Conservation (phyloP, 495 filamentous ascomycete species). For the Amphirosellinia nigrospora region DNA sequence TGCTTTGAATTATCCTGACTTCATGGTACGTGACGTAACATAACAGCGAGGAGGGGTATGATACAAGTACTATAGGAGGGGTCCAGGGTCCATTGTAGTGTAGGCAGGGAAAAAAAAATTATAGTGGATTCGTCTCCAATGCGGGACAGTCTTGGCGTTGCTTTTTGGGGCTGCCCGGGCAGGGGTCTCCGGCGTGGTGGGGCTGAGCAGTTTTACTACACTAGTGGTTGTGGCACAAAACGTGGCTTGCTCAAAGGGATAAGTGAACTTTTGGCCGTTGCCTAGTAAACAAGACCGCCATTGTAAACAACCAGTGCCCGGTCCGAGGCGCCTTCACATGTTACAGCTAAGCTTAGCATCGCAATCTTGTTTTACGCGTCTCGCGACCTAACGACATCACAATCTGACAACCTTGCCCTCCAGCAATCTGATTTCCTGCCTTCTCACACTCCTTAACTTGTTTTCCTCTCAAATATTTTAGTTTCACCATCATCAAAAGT, state of each 20-base stretch:
- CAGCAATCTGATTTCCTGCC: not conserved
- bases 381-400: not conserved
- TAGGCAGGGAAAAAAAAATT: not conserved
- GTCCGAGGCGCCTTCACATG: not conserved
- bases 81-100: not conserved
- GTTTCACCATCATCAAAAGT: not conserved
- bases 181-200: not conserved
- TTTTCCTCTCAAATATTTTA: not conserved
- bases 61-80: not conserved
- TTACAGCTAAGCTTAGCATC: too few relatives aligned
- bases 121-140: not conserved
- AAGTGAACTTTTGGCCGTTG: constrained; percentile 5
- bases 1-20: not conserved
- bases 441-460: not conserved
- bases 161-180: not conserved
- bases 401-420: not conserved
- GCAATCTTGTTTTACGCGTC: not conserved
- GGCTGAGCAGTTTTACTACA: too few relatives aligned
- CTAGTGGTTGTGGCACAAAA: not conserved
- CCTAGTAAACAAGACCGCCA: not conserved
- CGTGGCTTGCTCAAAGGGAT: not conserved
- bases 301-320: not conserved
- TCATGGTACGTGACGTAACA: constrained; percentile 1
- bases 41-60: constrained; percentile 2
- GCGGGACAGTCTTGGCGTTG: constrained; percentile 13